A percentile compares a stretch with the other conserved stretches of the same genome.
These are phyloP conservation scores for Beauveria sp. DNA, from an alignment of 2,329 filamentous ascomycete genomes.

Conservation along the genomic window DNA sequence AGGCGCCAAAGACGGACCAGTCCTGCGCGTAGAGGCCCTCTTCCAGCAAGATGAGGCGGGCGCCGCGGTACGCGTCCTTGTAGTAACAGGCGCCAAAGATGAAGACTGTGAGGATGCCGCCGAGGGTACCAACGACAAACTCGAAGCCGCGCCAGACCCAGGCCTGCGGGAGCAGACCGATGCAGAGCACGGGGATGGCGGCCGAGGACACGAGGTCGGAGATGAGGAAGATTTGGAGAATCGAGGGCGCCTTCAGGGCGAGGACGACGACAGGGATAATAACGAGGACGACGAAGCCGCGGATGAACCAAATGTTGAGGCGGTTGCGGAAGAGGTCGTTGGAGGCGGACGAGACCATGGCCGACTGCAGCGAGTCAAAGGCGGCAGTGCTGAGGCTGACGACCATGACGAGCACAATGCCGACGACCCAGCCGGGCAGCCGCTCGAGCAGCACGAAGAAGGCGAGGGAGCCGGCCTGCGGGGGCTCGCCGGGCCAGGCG, in stretches of 20 bases:
- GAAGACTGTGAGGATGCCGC: slow-evolving; percentile 72
- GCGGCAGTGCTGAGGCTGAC: slow-evolving; percentile 68
- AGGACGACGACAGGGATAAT: slow-evolving; percentile 69
- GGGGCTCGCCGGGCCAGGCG: slow-evolving; percentile 55
- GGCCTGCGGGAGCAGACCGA: slow-evolving; percentile 63
- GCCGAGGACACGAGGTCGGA: slow-evolving; percentile 72
- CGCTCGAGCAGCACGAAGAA: slow-evolving; percentile 68
- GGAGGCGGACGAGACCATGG: slow-evolving; percentile 77
- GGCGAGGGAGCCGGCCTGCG: slow-evolving; percentile 53
- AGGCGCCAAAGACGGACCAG: slow-evolving; percentile 78
- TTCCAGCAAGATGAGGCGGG: slow-evolving; percentile 61
- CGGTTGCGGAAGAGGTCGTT: slow-evolving; percentile 82
- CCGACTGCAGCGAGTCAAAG: slow-evolving; percentile 73
- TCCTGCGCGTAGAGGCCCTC: slow-evolving; percentile 68
- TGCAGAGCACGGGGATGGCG: slow-evolving; percentile 63
- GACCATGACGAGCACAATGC: slow-evolving; percentile 73
- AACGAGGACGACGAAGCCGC: slow-evolving; percentile 58
- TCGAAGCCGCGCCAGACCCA: slow-evolving; percentile 78
- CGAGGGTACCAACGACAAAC: slow-evolving; percentile 68
- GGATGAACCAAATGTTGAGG: slow-evolving; percentile 67
- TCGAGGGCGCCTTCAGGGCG: slow-evolving; percentile 64
- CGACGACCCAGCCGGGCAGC: slow-evolving; percentile 74
- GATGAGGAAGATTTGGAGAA: slow-evolving; percentile 77
- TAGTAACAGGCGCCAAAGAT: slow-evolving; percentile 76
- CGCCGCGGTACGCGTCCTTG: slow-evolving; percentile 54